These are phyloP conservation scores for Rhododendron kiyosumense DNA, from an alignment of 148 eudicot genomes.

Conservation along the genomic window DNA sequence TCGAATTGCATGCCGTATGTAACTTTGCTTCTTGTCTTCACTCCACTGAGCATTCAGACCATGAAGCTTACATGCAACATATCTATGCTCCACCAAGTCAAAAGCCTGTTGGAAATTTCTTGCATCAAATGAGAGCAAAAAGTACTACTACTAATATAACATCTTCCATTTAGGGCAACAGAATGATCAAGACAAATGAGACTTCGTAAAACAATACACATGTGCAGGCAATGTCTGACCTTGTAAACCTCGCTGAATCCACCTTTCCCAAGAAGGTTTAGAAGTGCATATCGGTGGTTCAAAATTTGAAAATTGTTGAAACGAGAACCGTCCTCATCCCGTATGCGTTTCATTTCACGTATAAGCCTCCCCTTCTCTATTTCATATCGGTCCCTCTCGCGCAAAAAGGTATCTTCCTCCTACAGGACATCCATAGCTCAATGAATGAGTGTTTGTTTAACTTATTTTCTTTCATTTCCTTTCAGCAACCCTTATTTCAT, in stretches of 20 bases:
- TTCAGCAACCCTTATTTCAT: background rate
- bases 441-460: background rate
- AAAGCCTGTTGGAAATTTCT: conserved; percentile 67
- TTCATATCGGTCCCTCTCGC: conserved; percentile 93
- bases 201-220: background rate
- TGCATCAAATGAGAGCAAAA: conserved; percentile 40
- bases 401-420: conserved; percentile 81
- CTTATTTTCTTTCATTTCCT: background rate
- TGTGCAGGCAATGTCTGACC: conserved; percentile 35
- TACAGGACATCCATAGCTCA: conserved; percentile 27
- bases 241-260: conserved; percentile 98
- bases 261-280: conserved; percentile 96
- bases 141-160: conserved; percentile 13
- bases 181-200: background rate
- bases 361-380: conserved; percentile 93
- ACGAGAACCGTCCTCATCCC: conserved; percentile 98
- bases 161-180: conserved; percentile 15
- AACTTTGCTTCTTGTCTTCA: conserved; percentile 99
- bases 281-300: conserved; percentile 87
- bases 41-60: conserved; percentile 95
- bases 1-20: conserved; percentile 92
- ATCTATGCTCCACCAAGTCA: conserved; percentile 96
- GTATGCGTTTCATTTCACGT: conserved; percentile 98
- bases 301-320: conserved; percentile 85
- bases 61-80: conserved; percentile 98